Base-by-base conservation (phyloP, 1,139 yeast genomes). In the Torulaspora pretoriensis region DNA sequence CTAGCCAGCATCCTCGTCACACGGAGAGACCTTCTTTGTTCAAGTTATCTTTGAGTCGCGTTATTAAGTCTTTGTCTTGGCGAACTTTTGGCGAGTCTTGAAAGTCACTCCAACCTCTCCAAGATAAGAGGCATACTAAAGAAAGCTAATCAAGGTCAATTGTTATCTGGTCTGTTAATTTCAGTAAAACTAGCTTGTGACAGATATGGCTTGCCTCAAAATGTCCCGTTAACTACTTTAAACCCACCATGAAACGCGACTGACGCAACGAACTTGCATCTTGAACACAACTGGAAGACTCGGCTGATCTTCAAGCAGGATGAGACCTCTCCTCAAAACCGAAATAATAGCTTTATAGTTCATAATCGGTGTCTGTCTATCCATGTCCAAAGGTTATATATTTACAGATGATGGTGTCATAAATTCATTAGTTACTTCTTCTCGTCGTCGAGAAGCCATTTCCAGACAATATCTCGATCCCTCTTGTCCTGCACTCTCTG, bases 371-470 rank as follows among this genome's bases (percentile, higher is more conserved):
- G 32, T 29, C 32, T 22, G 32, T 29, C 32, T 29, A 29, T 29
- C 32, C 22, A 14, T 19, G 4, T 19, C 22, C 19, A 9, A 29
- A 29, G 16, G 16, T 23, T 34, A 17, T n/a, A 23, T 42, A 42
- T 43, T 28, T 38, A 43, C 46, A 43, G 28, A 34, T 32, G 25
- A 10, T 26, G 32, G 22, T 29, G 9, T 29, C 32, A 29, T 29
- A 29, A 32, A 17, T 8, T 32, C 35, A 12, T 32, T 12, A 31
- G 29, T 45, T 53, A 61, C 33, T 64, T 63, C 51, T 65, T 66
- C 60, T 78, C 78, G 46, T 80, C 81, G 44, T 80, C 83, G 39
- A 80, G 75, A 48, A 83, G 71, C 90, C 87, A 83, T 55, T 81
- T 75, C 90, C 90, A 83, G 6, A 82, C 76, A 38, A 77, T 73